Evolutionary conservation across 2,329 filamentous ascomycete species (phyloP), one percentile per base, ranked within the genome.

Genomic region (Sclerotinia sclerotiorum): DNA sequence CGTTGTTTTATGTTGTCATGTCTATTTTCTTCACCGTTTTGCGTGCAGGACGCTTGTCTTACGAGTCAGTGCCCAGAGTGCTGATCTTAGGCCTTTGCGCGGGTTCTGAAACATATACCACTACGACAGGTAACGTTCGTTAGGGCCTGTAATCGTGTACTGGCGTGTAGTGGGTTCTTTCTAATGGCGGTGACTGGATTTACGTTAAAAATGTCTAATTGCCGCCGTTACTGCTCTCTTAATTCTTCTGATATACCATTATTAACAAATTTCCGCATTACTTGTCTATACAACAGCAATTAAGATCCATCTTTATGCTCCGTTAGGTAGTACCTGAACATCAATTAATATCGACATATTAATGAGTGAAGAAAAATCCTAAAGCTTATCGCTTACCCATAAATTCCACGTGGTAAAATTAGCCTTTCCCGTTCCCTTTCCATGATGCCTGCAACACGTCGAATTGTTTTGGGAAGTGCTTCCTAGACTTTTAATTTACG

Each of bases 341-440:
- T 62, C 60, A 51, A 62, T 62, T 51, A 58, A 65, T 58, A 65
- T 58, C 19, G 35, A 56, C 7, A 17, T 24, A 65, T 44, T 35
- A 15, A 39, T 49, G 6, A 17, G 35, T 35, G 44, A 35, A 19
- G 46, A 62, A 61, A 56, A 46, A 27, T 2, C 24, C 35, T 39
- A 39, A 65, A 46, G 62, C 62, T 32, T 49, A 65, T 65, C 63
- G 24, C 24, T 24, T 46, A 13, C 63, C n/a, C 63, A 51, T 63
- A 42, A 39, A 27, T 48, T 27, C 63, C 63, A 66, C 63, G 63
- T 66, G 63, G 63, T 60, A 19, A 60, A 49, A 49, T 66, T 66
- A 66, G 21, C 35, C n/a, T 42, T 64, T 64, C 29, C 51, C 21
- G 27, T 42, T 57, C 49, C 44, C 48, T 42, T 56, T 35, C 32